These are phyloP conservation scores for Tetrapisispora taiwanensis DNA, from an alignment of 805 yeast species.

Conservation along the genomic window DNA sequence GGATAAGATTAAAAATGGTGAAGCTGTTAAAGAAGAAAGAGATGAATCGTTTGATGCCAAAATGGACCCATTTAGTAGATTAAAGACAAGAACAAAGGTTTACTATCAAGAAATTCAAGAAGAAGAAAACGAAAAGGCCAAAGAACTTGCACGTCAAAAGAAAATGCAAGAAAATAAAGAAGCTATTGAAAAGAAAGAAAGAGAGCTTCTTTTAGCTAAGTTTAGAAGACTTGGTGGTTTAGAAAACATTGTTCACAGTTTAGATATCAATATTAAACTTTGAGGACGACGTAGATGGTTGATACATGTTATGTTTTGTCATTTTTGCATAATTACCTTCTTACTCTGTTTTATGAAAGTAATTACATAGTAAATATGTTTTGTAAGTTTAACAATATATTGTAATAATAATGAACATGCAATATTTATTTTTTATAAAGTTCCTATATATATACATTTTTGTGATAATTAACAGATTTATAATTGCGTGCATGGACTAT, in stretches of 20 bases:
- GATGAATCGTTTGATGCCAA: conserved; percentile 30
- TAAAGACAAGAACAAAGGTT: conserved; percentile 77
- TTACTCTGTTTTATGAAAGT: background rate
- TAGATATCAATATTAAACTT: conserved; percentile 1
- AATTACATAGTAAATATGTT: background rate
- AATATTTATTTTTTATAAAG: background rate
- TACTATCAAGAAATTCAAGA: conserved; percentile 53
- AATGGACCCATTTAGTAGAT: conserved; percentile 80
- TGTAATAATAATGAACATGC: background rate
- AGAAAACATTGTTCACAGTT: conserved; percentile 36
- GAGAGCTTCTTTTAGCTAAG: conserved; percentile 38
- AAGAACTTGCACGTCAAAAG: conserved; percentile 41
- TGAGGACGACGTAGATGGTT: background rate
- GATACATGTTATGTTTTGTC: background rate
- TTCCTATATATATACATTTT: background rate
- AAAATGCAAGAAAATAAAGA: conserved; percentile 31
- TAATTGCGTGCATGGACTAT: background rate
- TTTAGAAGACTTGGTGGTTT: conserved; percentile 50
- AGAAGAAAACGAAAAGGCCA: conserved; percentile 50
- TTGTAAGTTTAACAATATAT: background rate
- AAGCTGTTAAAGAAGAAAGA: conserved; percentile 42
- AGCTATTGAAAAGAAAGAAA: conserved; percentile 38
- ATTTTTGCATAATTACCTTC: background rate
- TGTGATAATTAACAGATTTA: background rate
- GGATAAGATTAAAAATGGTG: conserved; percentile 70